phyloP scores from a whole-genome alignment of 768 basidiomycete genomes.

The Galerina marginata region DNA sequence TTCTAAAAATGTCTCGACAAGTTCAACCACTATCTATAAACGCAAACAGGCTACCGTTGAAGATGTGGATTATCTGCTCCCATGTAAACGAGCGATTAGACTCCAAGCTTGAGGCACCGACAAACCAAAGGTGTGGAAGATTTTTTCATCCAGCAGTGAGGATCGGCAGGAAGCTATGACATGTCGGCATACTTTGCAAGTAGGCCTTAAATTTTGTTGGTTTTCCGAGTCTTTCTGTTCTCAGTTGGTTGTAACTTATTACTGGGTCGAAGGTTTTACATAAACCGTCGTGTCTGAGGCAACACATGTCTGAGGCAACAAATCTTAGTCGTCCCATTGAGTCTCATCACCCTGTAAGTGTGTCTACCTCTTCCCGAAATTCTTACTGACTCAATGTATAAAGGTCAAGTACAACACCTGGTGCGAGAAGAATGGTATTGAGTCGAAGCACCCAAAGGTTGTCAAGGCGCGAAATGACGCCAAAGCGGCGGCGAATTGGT shows the following conservation, averaged over 20 bases:
- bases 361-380: too few species aligned
- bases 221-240: neutral
- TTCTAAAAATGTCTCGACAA: neutral
- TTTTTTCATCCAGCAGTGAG: neutral
- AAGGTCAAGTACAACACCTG: slow-evolving; percentile 13
- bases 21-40: too few species aligned
- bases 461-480: slow-evolving; percentile 8
- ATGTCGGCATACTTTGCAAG: neutral
- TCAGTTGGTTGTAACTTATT: too few species aligned
- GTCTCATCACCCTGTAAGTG: neutral
- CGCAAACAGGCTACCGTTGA: neutral
- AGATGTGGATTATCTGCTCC: neutral
- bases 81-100: neutral
- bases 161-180: neutral
- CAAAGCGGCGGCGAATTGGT: neutral
- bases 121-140: neutral
- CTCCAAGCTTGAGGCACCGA: neutral
- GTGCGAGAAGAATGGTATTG: slow-evolving; percentile 5
- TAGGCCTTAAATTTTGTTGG: neutral
- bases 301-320: too few species aligned
- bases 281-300: neutral
- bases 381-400: neutral
- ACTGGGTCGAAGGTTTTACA: neutral
- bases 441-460: slow-evolving; percentile 18
- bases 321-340: neutral